These are phyloP conservation scores for Apophysomyces ossiformis DNA, from an alignment of 371 early-diverging fungal species.

Conservation along the genomic window DNA sequence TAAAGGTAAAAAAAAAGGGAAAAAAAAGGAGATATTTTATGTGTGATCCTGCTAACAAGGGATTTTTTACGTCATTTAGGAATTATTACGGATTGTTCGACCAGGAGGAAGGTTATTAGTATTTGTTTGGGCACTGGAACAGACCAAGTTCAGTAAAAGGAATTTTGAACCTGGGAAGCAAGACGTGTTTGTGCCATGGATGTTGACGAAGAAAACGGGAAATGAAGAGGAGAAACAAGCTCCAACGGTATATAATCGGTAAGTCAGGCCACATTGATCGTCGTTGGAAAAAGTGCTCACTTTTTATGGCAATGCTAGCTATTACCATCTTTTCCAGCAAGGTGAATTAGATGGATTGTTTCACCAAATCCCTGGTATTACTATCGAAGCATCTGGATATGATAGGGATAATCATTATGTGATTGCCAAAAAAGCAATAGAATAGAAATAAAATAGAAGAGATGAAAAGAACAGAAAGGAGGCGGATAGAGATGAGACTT, in stretches of 20 bases:
- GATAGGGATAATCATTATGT: conserved; percentile 95
- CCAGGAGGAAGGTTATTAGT: conserved; percentile 79
- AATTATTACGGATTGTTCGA: conserved; percentile 75
- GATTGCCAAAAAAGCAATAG: conserved; percentile 34
- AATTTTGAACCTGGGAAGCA: conserved; percentile 81
- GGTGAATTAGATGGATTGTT: conserved; percentile 85
- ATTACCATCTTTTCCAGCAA: conserved; percentile 92
- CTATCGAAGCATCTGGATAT: conserved; percentile 76
- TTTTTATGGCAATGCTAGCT: conserved; percentile 45
- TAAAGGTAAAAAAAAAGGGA: conserved; percentile 41
- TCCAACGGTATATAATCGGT: conserved; percentile 60
- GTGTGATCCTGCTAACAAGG: no score
- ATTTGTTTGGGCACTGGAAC: conserved; percentile 98
- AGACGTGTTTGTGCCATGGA: conserved; percentile 97
- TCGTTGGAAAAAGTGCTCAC: no score
- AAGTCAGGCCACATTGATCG: not conserved
- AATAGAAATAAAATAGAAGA: not conserved
- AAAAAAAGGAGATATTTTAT: no score
- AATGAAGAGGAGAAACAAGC: conserved; percentile 15
- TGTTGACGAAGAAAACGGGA: conserved; percentile 45
- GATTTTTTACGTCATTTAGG: conserved; percentile 35
- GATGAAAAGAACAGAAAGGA: no score
- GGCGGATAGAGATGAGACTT: no score
- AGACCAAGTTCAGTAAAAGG: conserved; percentile 68
- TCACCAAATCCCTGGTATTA: conserved; percentile 38